Evolutionary conservation across 495 filamentous ascomycete species (phyloP).

Genomic region (Lasiosphaeriaceae sp.): DNA sequence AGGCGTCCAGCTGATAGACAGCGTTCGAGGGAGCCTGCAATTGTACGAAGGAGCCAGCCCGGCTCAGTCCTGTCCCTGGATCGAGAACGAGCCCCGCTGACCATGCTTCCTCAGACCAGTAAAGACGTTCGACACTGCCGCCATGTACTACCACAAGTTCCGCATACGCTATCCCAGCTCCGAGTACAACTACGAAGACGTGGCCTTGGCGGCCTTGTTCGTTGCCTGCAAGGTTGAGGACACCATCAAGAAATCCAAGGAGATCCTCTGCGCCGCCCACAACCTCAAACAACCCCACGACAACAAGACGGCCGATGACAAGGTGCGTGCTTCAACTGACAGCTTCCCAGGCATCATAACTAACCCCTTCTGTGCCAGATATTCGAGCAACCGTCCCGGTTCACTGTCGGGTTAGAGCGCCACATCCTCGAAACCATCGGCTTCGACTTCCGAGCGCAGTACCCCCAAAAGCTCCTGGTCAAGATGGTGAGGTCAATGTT

Average conservation of each 20-base stretch:
- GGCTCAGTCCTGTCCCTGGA: background rate
- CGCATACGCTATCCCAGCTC: constrained; percentile 70
- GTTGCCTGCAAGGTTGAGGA: constrained; percentile 96
- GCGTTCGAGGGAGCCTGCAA: constrained; percentile 64
- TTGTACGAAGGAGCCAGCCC: constrained; percentile 54
- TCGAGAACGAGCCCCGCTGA: constrained; percentile 1
- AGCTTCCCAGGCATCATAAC: background rate
- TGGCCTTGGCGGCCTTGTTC: constrained; percentile 81
- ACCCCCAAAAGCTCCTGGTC: constrained; percentile 76
- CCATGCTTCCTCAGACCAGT: constrained; percentile 54
- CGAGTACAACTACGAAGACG: constrained; percentile 69
- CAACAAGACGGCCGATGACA: constrained; percentile 75
- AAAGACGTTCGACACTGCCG: constrained; percentile 79
- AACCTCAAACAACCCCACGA: constrained; percentile 77
- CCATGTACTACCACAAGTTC: constrained; percentile 84
- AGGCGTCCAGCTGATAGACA: constrained; percentile 78
- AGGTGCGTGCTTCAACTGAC: constrained; percentile 51
- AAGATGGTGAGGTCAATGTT: constrained; percentile 65
- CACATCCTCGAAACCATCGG: constrained; percentile 89
- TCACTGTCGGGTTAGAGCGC: constrained; percentile 82
- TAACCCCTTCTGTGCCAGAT: constrained; percentile 43
- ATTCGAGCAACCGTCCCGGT: constrained; percentile 71
- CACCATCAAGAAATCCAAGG: constrained; percentile 91
- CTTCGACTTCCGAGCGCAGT: constrained; percentile 90
- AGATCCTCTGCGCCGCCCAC: constrained; percentile 86